Percentiles rank a stretch among this genome's conserved stretches.
These are phyloP conservation scores for Hyaloscypha hepaticicola DNA, from an alignment of 495 filamentous ascomycete genomes.

Conservation along the genomic window DNA sequence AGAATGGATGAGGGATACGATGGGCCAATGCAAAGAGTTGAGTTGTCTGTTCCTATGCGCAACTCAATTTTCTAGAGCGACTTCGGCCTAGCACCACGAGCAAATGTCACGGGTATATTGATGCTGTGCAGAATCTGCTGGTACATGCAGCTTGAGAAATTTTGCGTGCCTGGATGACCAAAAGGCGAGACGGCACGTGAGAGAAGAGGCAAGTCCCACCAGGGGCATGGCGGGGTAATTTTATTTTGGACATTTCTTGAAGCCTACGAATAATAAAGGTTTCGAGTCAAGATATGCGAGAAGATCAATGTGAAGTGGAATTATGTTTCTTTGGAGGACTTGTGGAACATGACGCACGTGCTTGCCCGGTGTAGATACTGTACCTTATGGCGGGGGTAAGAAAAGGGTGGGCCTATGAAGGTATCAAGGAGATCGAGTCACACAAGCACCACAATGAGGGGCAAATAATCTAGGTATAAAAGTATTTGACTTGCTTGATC, in stretches of 20 bases:
- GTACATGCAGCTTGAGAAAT: slow-evolving; percentile 28
- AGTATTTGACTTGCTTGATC: too few relatives aligned
- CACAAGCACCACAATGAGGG: too few relatives aligned
- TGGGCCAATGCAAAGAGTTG: background rate
- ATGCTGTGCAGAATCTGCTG: slow-evolving; percentile 12
- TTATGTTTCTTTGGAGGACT: too few relatives aligned
- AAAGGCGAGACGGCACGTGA: slow-evolving; percentile 14
- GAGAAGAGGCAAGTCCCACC: slow-evolving; percentile 7
- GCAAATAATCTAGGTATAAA: too few relatives aligned
- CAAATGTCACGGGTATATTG: background rate
- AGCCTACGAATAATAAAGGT: too few relatives aligned
- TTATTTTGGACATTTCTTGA: background rate
- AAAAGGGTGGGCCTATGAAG: too few relatives aligned
- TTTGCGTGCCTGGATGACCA: slow-evolving; percentile 25
- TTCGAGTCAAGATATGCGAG: too few relatives aligned
- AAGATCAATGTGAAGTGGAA: too few relatives aligned
- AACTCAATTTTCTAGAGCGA: slow-evolving; percentile 1
- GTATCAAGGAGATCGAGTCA: too few relatives aligned
- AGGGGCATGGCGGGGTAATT: slow-evolving; percentile 5
- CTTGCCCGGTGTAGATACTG: too few relatives aligned
- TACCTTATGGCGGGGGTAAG: too few relatives aligned
- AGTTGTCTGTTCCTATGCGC: background rate
- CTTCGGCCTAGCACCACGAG: background rate
- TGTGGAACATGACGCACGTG: too few relatives aligned
- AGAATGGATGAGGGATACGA: background rate